Conservation (phyloP, 2,329 filamentous ascomycete genomes). For the Ploettnerulaceae sp. region DNA sequence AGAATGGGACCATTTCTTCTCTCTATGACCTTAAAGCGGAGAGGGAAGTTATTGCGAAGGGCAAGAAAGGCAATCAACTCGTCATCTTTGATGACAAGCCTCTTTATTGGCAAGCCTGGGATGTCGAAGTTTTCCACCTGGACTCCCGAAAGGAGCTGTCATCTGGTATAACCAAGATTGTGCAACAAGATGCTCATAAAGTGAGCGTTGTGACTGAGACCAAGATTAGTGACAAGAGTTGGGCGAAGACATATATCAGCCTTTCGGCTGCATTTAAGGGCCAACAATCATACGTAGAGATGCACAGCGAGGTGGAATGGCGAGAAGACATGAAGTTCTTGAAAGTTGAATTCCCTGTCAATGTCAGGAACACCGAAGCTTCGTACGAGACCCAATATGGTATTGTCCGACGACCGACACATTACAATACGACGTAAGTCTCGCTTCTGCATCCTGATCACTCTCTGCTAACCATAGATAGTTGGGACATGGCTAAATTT, state of each 20-base stretch:
- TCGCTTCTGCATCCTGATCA: background rate
- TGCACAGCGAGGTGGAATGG: constrained; percentile 89
- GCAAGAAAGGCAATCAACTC: constrained; percentile 78
- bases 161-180: constrained; percentile 63
- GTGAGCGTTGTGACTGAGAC: constrained; percentile 81
- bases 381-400: constrained; percentile 95
- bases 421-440: constrained; percentile 86
- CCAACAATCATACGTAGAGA: constrained; percentile 66
- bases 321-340: constrained; percentile 95
- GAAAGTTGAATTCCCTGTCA: constrained; percentile 96
- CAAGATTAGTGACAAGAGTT: constrained; percentile 81
- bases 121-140: constrained; percentile 94
- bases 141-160: constrained; percentile 75
- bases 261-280: constrained; percentile 64
- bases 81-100: constrained; percentile 97
- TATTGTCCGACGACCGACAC: constrained; percentile 81
- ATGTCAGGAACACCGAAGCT: constrained; percentile 85
- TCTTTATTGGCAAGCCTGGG: constrained; percentile 96
- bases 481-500: constrained; percentile 97
- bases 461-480: constrained; percentile 32
- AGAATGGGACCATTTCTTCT: constrained; percentile 75
- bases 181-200: constrained; percentile 66
- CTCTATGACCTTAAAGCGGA: constrained; percentile 69
- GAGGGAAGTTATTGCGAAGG: constrained; percentile 71
- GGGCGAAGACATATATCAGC: constrained; percentile 79